Evolutionary conservation across 1,284 basidiomycete genomes (phyloP), one percentile per base, ranked within the genome.

Genomic region (Moesziomyces antarcticus): DNA sequence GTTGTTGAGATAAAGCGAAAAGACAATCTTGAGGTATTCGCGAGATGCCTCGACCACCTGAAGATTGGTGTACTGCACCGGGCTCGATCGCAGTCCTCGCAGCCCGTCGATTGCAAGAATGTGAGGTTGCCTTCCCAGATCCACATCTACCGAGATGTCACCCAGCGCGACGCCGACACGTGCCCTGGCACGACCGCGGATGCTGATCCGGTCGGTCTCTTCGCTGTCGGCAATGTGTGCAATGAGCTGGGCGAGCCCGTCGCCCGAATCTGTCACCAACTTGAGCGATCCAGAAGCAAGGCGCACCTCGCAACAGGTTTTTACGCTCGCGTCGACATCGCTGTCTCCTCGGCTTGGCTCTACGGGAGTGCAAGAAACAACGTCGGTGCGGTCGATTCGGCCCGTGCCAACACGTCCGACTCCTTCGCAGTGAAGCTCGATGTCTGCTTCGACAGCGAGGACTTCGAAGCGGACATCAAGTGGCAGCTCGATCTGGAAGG

Each of bases 1-100:
- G 45, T 79, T 79, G 61, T 79, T 77, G 51, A 77, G 65, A 47
- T 68, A 77, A 24, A 79, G 68, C 41, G 67, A 63, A 30, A 79
- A 68, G 40, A 59, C 46, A 27, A 77, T 69, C 48, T 73, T 70
- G 37, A 79, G 63, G n/a, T 44, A 71, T 20, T 73, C 71, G 25
- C 46, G 47, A 27, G 63, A 70, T 0, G 73, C 75, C 21, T 71
- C 73, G 3, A 73, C 70, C 22, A 79, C 63, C 48, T 75, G 68
- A 27, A 79, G 48, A 37, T 66, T 65, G 14, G 69, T 76, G 47
- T 77, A 77, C 48, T 79, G 76, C 7, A 78, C 62, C 5, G 77
- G 77, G 14, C 66, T 71, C 6, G 68, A 71, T 16, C 69, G 58
- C 22, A 72, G 35, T 8, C 69, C 69, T 8, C 64, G 63, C 43